Percentiles rank a stretch among this genome's conserved stretches.
These are phyloP conservation scores for Herpetospermum pedunculosum DNA, from an alignment of 306 rosid genomes.

Conservation along the genomic window DNA sequence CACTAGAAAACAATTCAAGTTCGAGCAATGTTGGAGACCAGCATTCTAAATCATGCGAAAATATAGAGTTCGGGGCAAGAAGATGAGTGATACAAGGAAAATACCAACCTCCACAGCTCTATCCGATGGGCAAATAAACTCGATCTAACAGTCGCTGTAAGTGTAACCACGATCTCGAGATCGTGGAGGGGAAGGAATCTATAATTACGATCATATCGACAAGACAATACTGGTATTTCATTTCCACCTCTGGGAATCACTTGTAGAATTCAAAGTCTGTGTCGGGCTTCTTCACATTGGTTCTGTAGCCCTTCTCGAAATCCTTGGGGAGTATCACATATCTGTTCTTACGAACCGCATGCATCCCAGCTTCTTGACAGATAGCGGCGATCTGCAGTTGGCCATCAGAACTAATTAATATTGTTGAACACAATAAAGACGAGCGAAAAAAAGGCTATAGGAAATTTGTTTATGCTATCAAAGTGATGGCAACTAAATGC, in stretches of 20 bases:
- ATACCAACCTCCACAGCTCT: not conserved
- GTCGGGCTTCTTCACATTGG: slow-evolving; percentile 97
- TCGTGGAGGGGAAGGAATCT: not conserved
- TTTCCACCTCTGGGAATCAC: slow-evolving; percentile 26
- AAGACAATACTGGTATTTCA: not conserved
- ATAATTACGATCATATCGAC: slow-evolving; percentile 4
- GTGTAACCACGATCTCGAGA: not conserved
- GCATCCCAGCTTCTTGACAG: slow-evolving; percentile 99
- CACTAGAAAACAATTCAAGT: not conserved
- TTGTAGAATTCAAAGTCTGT: slow-evolving; percentile 98
- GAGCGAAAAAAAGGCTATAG: not conserved
- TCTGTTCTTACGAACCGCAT: slow-evolving; percentile 93
- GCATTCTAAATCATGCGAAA: not conserved
- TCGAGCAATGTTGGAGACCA: not conserved
- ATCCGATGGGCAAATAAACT: not conserved
- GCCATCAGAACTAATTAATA: not conserved
- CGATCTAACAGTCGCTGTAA: not conserved
- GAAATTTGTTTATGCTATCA: not conserved
- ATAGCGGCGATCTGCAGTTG: slow-evolving; percentile 72
- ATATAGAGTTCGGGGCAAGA: not conserved
- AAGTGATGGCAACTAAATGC: not conserved
- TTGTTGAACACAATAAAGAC: not conserved
- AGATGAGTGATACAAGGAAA: not conserved
- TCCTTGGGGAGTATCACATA: slow-evolving; percentile 95
- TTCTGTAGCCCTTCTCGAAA: slow-evolving; percentile 93